Conservation (phyloP, 257 asterid genomes). For the Ilex asprella region DNA sequence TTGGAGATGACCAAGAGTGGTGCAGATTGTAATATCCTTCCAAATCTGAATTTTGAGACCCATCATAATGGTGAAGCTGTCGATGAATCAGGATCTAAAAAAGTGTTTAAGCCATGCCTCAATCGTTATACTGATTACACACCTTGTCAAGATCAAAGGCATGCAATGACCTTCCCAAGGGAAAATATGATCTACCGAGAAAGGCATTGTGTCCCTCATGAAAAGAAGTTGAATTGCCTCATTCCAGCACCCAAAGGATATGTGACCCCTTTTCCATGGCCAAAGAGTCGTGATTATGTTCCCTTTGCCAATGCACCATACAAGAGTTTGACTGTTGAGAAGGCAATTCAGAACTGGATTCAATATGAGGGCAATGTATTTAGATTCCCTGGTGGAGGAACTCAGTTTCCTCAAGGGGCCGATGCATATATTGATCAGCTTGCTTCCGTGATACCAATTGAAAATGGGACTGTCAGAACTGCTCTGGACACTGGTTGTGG, state of each 20-base stretch:
- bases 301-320: constrained; percentile 62
- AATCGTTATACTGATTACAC: constrained; percentile 43
- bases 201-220: constrained; percentile 46
- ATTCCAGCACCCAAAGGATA: constrained; percentile 58
- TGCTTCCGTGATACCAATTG: constrained; percentile 52
- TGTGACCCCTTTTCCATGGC: constrained; percentile 56
- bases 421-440: constrained; percentile 59
- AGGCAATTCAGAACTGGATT: constrained; percentile 64
- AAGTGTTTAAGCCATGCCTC: constrained; percentile 34
- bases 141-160: constrained; percentile 55
- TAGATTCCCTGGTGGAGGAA: constrained; percentile 63
- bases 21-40: constrained; percentile 36
- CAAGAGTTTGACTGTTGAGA: constrained; percentile 56
- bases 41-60: constrained; percentile 48
- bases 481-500: constrained; percentile 62
- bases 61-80: constrained; percentile 42
- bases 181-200: constrained; percentile 48
- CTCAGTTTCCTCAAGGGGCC: constrained; percentile 64
- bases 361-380: constrained; percentile 61
- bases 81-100: constrained; percentile 30
- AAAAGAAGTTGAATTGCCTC: constrained; percentile 40
- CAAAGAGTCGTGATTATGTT: constrained; percentile 61
- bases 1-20: constrained; percentile 32
- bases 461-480: constrained; percentile 54
- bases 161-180: constrained; percentile 43